Evolutionary conservation across 345 rosid genomes (phyloP).

Genomic region (Carallia pectinifolia): DNA sequence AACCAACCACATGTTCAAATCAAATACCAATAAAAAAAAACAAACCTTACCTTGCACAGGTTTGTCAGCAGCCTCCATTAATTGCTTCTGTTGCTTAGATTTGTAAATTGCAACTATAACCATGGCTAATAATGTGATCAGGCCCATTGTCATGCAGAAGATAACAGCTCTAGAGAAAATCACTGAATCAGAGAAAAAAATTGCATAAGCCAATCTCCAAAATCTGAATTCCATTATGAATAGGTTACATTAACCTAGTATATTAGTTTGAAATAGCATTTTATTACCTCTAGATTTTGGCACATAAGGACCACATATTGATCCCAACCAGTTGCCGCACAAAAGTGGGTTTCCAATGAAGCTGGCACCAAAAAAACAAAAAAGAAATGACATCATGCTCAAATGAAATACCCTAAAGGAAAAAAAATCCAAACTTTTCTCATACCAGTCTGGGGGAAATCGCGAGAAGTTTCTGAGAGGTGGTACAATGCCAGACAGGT

Average conservation of each 20-base stretch:
- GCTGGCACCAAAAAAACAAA: constrained; percentile 29
- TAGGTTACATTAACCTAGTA: no score
- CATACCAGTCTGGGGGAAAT: constrained; percentile 65
- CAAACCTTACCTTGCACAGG: constrained; percentile 38
- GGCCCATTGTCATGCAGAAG: constrained; percentile 61
- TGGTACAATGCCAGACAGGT: constrained; percentile 73
- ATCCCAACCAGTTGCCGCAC: constrained; percentile 83
- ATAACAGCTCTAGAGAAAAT: constrained; percentile 58
- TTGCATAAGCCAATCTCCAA: neutral
- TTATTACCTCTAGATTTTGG: constrained; percentile 55
- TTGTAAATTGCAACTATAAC: constrained; percentile 51
- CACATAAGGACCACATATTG: constrained; percentile 55
- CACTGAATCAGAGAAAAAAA: constrained; percentile 21
- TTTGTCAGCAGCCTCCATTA: constrained; percentile 27
- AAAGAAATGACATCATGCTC: neutral
- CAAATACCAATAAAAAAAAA: neutral
- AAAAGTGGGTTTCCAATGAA: constrained; percentile 76
- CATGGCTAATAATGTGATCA: constrained; percentile 47
- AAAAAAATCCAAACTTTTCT: neutral
- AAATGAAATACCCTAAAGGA: neutral
- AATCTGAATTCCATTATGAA: neutral
- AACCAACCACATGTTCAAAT: no score
- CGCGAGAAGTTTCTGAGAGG: constrained; percentile 58
- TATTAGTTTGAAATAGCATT: neutral
- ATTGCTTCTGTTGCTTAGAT: constrained; percentile 48